Evolutionary conservation across 768 basidiomycete species (phyloP), one percentile per base, ranked within the genome.

Genomic region (Boletus rex-veris): DNA sequence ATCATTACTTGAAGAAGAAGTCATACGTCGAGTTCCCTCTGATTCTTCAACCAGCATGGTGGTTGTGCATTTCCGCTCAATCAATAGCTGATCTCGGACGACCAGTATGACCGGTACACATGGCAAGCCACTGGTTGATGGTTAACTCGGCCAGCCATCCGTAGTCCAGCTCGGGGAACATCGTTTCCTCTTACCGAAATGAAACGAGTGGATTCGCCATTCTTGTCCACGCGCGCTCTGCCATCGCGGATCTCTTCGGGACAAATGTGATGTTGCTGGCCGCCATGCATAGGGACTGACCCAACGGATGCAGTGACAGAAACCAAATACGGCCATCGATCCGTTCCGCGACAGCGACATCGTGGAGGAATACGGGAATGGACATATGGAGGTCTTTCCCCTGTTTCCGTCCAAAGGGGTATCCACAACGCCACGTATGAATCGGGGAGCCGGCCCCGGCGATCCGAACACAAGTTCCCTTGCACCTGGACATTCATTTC

Each of bases 201-300:
- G 50, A 48, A 24, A 48, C 42, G 15, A 3, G 41, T 47, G 36
- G 62, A 53, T 57, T 53, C 62, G 42, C 60, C 55, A 41, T 41
- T 40, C 26, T 16, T 26, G 18, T 26, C 21, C 26, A 30, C 39
- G 39, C 38, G 53, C 47, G 30, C 44, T 31, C 40, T 42, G 21
- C 11, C 24, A 37, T 28, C 46, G 52, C 45, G 60, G 54, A 55
- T 54, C 49, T 35, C 49, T 60, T 19, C 33, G 35, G 36, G 33
- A 44, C 37, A 14, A 45, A 18, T 24, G 18, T 15, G 19, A 37
- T 26, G 14, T 35, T 14, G 31, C 36, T 48, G 33, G 21, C 48
- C 50, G 24, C 21, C 31, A 35, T 19, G 35, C n/a, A n/a, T 26
- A n/a, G 48, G 33, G 12, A 33, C 38, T 21, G 39, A 33, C 31